Evolutionary conservation across 129 eudicot species (phyloP), one percentile per base, ranked within the genome.

Genomic region (Ambrosia artemisiifolia): DNA sequence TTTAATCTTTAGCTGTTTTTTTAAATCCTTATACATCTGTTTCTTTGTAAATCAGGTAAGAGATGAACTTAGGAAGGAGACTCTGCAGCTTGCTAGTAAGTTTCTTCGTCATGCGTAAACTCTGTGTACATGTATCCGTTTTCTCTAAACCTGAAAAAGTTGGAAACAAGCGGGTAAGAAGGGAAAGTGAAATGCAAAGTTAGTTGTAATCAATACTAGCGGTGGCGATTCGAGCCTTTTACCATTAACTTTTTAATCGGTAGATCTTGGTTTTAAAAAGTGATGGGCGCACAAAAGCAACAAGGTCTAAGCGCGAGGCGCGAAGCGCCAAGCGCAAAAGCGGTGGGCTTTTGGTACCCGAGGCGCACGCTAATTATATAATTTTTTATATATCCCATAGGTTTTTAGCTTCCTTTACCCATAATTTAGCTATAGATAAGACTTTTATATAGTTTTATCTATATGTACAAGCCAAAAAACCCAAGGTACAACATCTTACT

Each of bases 31-130:
- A 16, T 33, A 19, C 5, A 4, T 50, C 38, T 7, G 36, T 50
- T 35, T 33, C 13, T 30, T 75, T 78, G 57, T 40, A 67, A 59
- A 47, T 35, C 85, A 90, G 96, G 85, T 90, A 36, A 84, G 85
- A 79, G 88, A 90, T 83, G 93, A 90, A 51, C 96, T 90, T 35
- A 75, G 74, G 71, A 86, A 85, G 48, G 93, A 87, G 80, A 90
- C 93, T 12, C 47, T 90, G 74, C 88, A 90, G 82, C 93, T 90
- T 70, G 85, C 96, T 16, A 82, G 93, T 90, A 70, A 87, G 93
- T 83, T 64, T 28, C 61, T 66, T 47, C 10, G 35, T 65, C 2
- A 60, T 63, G 30, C 40, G 10, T 43, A 44, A 53, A 43, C 73
- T 77, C 46, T 48, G 11, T 19, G 61, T 12, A 14, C 57, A 19